Evolutionary conservation across 129 eudicot species (phyloP), one percentile per base, ranked within the genome.

Genomic region (Silybum marianum): DNA sequence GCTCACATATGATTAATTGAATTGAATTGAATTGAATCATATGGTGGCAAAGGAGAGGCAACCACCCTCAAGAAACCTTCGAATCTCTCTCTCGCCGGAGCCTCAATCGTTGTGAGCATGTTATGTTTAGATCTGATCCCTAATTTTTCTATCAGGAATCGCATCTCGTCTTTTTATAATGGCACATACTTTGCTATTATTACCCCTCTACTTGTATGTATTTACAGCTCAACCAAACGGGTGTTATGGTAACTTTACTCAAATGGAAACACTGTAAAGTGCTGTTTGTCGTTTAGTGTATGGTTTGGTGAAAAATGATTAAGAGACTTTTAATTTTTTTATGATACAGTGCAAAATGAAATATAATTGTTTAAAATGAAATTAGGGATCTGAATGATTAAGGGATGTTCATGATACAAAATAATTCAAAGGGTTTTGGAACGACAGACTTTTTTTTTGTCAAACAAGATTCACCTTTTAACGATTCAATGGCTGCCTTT

Each of bases 1-100:
- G 77, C 77, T 73, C 77, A 42, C 18, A 73, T 38, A 72, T 30
- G 76, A 32, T 2, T 1, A 25, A n/a, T n/a, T 32, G 1, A 32
- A 32, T 32, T 32, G 36, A 32, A 32, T 4, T 32, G 9, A 38
- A 38, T 38, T 7, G 42, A 34, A 73, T 40, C 34, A 39, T 73
- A 73, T 9, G 66, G 42, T 73, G 77, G 77, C 63, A 73, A 58
- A 73, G 10, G 77, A 73, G 77, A 63, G 77, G 65, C 70, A 75
- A 76, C 80, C 80, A 30, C 69, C 69, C 70, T 54, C 25, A 54
- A 75, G 40, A 75, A 54, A 73, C 77, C 25, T 42, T n/a, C 77
- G 18, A 2, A 69, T 73, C 28, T 58, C 54, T 58, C 54, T 25
- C 28, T 58, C 77, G 65, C 77, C 77, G 77, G 77, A 73, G 77